Conservation (phyloP, 1,284 basidiomycete species). For the Cutaneotrichosporon sp. region DNA sequence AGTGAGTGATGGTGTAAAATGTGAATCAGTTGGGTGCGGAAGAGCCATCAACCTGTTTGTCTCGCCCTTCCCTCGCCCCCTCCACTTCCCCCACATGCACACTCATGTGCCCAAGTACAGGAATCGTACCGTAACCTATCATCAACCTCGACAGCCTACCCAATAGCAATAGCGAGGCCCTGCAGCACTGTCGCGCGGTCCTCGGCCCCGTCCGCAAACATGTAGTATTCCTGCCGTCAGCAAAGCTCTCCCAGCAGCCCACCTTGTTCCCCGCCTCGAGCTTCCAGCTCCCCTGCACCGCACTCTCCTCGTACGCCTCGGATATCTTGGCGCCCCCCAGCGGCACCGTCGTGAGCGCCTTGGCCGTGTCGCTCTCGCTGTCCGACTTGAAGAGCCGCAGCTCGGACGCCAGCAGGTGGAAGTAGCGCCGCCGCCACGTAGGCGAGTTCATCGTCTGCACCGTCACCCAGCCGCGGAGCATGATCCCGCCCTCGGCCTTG, state of each 20-base stretch:
- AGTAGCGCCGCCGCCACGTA: conserved; percentile 48
- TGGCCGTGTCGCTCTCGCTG: conserved; percentile 1
- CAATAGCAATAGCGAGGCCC: conserved; percentile 23
- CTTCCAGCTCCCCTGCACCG: conserved; percentile 49
- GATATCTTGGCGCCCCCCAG: background rate
- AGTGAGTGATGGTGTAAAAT: too few relatives aligned
- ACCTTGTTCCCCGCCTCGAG: conserved; percentile 36
- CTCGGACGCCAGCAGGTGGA: conserved; percentile 36
- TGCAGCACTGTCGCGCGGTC: conserved; percentile 45
- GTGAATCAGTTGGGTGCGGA: too few relatives aligned
- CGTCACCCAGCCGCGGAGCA: conserved; percentile 49
- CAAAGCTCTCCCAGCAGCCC: background rate
- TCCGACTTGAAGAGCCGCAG: conserved; percentile 41
- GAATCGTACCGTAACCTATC: background rate
- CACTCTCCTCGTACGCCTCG: conserved; percentile 44
- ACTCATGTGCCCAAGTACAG: too few relatives aligned
- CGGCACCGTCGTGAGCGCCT: conserved; percentile 8
- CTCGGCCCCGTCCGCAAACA: conserved; percentile 46
- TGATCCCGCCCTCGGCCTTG: conserved; percentile 34
- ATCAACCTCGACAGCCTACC: background rate
- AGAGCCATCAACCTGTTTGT: too few relatives aligned
- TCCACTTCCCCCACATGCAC: too few relatives aligned
- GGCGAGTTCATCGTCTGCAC: conserved; percentile 41
- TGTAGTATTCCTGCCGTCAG: conserved; percentile 39
- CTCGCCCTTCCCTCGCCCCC: too few relatives aligned